These are phyloP conservation scores for Trypanosoma mega DNA, from an alignment of 208 protist genomes.

Conservation along the genomic window DNA sequence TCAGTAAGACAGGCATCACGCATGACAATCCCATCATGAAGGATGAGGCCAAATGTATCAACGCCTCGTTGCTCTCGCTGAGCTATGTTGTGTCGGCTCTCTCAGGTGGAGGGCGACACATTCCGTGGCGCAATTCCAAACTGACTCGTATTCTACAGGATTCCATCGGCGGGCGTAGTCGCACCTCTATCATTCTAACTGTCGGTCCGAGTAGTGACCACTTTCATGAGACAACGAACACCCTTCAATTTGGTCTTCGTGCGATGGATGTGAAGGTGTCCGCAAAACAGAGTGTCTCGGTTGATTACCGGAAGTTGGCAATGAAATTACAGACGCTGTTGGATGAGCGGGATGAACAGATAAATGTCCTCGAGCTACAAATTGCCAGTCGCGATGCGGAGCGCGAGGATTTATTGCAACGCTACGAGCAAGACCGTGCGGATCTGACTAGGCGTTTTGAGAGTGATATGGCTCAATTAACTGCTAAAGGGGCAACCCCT, in stretches of 20 bases:
- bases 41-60: constrained; percentile 91
- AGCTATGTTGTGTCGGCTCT: constrained; percentile 85
- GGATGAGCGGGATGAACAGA: constrained; percentile 68
- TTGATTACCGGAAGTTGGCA: constrained; percentile 84
- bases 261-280: constrained; percentile 87
- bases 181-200: constrained; percentile 88
- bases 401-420: constrained; percentile 61
- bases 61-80: constrained; percentile 83
- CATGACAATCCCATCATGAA: constrained; percentile 73
- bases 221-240: constrained; percentile 85
- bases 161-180: constrained; percentile 88
- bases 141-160: constrained; percentile 91
- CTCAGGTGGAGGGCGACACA: constrained; percentile 63
- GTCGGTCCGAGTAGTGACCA: constrained; percentile 85
- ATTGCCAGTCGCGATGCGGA: constrained; percentile 78
- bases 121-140: constrained; percentile 93
- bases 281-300: constrained; percentile 71
- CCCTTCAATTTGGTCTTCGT: constrained; percentile 80
- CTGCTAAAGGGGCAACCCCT: constrained; percentile 54
- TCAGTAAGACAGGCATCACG: constrained; percentile 88
- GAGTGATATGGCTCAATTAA: constrained; percentile 57
- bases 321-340: constrained; percentile 71
- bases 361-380: constrained; percentile 73
- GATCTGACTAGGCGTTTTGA: constrained; percentile 59
- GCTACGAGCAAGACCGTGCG: constrained; percentile 57